Base-by-base conservation (phyloP, 768 basidiomycete genomes). In the Trametopsis cervina region DNA sequence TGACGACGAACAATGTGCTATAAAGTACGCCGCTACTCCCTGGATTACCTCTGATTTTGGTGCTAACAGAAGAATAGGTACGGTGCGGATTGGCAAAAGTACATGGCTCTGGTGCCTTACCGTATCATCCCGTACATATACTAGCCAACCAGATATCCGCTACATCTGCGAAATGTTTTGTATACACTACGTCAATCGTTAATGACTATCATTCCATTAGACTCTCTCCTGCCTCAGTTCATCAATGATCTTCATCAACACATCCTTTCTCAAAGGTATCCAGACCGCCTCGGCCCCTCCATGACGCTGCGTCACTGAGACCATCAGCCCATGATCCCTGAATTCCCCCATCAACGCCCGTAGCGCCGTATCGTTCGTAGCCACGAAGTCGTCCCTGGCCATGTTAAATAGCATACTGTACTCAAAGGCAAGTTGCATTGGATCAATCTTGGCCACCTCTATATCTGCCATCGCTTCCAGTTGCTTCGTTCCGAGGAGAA, bases 21-120 rank as follows among this genome's bases (percentile, higher is more conserved):
- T 82, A 59, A 98, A 97, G 90, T 89, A 54, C 54, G 83, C n/a
- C n/a, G n/a, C n/a, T n/a, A n/a, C n/a, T n/a, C n/a, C n/a, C n/a
- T n/a, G n/a, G n/a, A n/a, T n/a, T n/a, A n/a, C 66, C 15, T 41
- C 44, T 47, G 42, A 29, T 29, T 40, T 21, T 39, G 45, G 40
- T 42, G n/a, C 29, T 7, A 33, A 22, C 7, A 27, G 22, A 4
- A 17, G 2, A 20, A 22, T 54, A 92, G 89, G 64, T 95, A 99
- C 60, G 92, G 94, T 21, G 78, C 88, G 56, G 94, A 97, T 60
- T 98, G 95, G 95, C 74, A 81, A 47, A 83, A 75, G 66, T 98
- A 98, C 71, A 89, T 81, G 70, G 75, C 82, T 59, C 68, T 89
- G 22, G 94, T 96, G 22, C 86, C 84, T 1, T 95, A 75, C 56